Evolutionary conservation across 164 flowering plant genomes (phyloP).

Genomic region (Taxillus chinensis): DNA sequence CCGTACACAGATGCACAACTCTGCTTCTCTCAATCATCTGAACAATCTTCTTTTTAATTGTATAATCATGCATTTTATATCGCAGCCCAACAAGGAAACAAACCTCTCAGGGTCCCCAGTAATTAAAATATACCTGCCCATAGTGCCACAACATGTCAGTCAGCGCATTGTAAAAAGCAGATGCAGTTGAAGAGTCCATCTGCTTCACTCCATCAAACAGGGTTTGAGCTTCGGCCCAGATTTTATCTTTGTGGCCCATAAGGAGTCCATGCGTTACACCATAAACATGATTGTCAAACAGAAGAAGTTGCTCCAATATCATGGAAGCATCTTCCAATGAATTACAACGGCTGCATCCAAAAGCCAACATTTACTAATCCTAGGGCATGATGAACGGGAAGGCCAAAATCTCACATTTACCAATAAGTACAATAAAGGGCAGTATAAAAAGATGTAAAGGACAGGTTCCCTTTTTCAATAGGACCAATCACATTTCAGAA

Average conservation of each 20-base stretch:
- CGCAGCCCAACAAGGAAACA: no score
- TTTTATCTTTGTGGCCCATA: conserved; percentile 54
- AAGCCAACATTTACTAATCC: background rate
- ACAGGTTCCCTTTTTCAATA: no score
- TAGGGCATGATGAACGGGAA: no score
- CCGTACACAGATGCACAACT: no score
- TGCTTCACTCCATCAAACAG: conserved; percentile 83
- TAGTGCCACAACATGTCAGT: conserved; percentile 99
- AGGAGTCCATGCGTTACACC: conserved; percentile 97
- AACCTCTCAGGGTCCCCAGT: background rate
- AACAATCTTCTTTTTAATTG: no score
- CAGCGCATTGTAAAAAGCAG: conserved; percentile 95
- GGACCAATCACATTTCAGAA: no score
- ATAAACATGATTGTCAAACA: conserved; percentile 81
- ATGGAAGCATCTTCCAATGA: conserved; percentile 91
- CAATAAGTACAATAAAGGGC: no score
- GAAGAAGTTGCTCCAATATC: conserved; percentile 81
- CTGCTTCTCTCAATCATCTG: no score
- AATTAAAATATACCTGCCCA: conserved; percentile 62
- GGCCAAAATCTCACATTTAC: no score
- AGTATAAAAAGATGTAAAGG: no score
- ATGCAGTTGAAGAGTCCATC: conserved; percentile 89
- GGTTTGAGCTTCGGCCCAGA: conserved; percentile 73
- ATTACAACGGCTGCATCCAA: conserved; percentile 73
- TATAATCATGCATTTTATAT: no score